Percentiles rank a stretch among this genome's conserved stretches.
Evolutionary conservation across 192 early-diverging fungal genomes (phyloP).

Genomic region (Funneliformis geosporum): DNA sequence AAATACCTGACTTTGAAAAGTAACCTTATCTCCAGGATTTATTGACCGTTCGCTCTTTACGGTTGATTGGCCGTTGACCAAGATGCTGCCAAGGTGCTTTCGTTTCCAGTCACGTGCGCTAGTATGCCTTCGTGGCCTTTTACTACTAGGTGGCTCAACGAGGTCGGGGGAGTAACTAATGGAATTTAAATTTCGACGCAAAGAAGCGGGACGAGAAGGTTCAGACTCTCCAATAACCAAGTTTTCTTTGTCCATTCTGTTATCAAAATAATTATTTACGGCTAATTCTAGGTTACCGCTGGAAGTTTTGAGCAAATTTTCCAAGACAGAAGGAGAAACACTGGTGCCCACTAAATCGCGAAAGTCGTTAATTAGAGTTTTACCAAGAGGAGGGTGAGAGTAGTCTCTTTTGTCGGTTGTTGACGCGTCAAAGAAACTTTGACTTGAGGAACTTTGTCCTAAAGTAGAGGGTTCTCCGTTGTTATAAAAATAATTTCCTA

Average conservation of each 20-base stretch:
- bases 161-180: not conserved
- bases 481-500: not conserved
- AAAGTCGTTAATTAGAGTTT: not conserved
- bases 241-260: not conserved
- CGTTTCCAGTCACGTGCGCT: not conserved
- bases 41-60: not conserved
- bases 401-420: not conserved
- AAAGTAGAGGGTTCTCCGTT: not conserved
- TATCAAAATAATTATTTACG: not conserved
- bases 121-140: not conserved
- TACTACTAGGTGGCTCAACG: not conserved
- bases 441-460: not conserved
- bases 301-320: not conserved
- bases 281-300: not conserved
- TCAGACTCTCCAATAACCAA: not conserved
- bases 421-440: not conserved
- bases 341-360: not conserved
- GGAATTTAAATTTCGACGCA: not conserved
- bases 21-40: not conserved
- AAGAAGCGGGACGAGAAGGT: not conserved
- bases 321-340: not conserved
- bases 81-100: not conserved
- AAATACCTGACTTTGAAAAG: not conserved
- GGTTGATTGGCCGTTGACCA: not conserved
- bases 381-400: not conserved